phyloP scores from a whole-genome alignment of 495 filamentous ascomycete species.

The Penicillium nucicola region DNA sequence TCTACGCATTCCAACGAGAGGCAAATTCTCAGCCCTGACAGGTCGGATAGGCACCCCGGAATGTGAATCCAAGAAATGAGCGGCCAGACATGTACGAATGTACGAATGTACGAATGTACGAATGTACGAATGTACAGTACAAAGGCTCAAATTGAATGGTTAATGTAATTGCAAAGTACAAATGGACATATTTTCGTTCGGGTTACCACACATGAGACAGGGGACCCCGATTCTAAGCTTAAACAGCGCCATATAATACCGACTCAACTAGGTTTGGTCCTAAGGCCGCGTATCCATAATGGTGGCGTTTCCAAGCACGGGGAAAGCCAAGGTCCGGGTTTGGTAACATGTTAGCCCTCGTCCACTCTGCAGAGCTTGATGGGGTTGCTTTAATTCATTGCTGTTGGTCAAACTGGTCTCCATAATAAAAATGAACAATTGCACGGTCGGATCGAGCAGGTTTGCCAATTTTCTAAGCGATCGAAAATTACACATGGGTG shows the following conservation, averaged over 20 bases:
- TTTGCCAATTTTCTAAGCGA: neutral
- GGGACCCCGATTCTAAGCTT: neutral
- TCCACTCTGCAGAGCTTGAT: no score
- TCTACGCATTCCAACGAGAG: slow-evolving; percentile 7
- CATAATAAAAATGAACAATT: no score
- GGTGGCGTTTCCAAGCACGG: slow-evolving; percentile 7
- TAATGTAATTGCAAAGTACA: no score
- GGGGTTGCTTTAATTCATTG: no score
- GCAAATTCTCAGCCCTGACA: neutral
- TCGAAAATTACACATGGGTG: slow-evolving; percentile 10
- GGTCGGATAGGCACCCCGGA: neutral
- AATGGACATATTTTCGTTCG: neutral
- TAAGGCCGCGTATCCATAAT: slow-evolving; percentile 8
- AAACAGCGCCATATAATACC: neutral
- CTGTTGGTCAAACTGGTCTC: neutral
- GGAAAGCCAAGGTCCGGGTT: neutral
- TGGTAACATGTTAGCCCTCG: no score
- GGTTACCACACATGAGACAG: neutral
- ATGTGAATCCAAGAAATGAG: slow-evolving; percentile 3
- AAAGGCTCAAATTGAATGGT: no score
- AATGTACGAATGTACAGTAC: no score
- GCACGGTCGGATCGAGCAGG: neutral
- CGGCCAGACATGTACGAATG: no score
- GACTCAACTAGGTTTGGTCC: neutral
- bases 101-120: no score